Evolutionary conservation across 177 flowering plant species (phyloP).

Genomic region (Vitis hybrid): DNA sequence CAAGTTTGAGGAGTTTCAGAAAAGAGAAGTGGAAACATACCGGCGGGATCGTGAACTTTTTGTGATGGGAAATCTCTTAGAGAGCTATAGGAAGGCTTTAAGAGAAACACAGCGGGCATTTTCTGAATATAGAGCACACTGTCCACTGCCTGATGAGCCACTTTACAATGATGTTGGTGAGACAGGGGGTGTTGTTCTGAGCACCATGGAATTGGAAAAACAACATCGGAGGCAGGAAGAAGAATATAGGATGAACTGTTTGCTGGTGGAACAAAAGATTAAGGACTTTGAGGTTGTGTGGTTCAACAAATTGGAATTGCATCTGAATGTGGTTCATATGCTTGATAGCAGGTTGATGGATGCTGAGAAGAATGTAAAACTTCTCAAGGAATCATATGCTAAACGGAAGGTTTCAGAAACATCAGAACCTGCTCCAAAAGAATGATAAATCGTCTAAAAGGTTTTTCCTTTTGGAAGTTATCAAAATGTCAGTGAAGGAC

Average conservation of each 20-base stretch:
- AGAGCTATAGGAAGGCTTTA: slow-evolving; percentile 73
- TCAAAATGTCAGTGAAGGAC: not conserved
- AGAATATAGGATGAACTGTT: slow-evolving; percentile 47
- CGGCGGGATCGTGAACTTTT: slow-evolving; percentile 61
- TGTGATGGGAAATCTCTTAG: slow-evolving; percentile 52
- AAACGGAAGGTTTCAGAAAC: slow-evolving; percentile 27
- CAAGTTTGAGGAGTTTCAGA: slow-evolving; percentile 44
- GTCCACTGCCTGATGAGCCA: slow-evolving; percentile 53
- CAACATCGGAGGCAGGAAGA: slow-evolving; percentile 51
- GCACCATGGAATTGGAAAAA: slow-evolving; percentile 54
- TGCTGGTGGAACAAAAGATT: slow-evolving; percentile 31
- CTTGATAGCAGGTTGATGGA: slow-evolving; percentile 30
- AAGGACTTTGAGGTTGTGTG: slow-evolving; percentile 38
- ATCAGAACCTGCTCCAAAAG: slow-evolving; percentile 7
- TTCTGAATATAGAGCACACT: slow-evolving; percentile 54
- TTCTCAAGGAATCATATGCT: slow-evolving; percentile 30
- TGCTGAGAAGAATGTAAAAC: slow-evolving; percentile 30
- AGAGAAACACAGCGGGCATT: slow-evolving; percentile 53
- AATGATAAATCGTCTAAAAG: not conserved
- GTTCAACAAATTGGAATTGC: slow-evolving; percentile 25
- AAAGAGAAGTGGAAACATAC: slow-evolving; percentile 42
- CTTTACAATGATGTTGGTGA: slow-evolving; percentile 70
- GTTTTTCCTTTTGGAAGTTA: not conserved
- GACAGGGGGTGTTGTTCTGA: slow-evolving; percentile 72
- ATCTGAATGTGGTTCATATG: slow-evolving; percentile 16